Evolutionary conservation across 192 early-diverging fungal genomes (phyloP), one percentile per base, ranked within the genome.

Genomic region (Linnemannia elongata): DNA sequence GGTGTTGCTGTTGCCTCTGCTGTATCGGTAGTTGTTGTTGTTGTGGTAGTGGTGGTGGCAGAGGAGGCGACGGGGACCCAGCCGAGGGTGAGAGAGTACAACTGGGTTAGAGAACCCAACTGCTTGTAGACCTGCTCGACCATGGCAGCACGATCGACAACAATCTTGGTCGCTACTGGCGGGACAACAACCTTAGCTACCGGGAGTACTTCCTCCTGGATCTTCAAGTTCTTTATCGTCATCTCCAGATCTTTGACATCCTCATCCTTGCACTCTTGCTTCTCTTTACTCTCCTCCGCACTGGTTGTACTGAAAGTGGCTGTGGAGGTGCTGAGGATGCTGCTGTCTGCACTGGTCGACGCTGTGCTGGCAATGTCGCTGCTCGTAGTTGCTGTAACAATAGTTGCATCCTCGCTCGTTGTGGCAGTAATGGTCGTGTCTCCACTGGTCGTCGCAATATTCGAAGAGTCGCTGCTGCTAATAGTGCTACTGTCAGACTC

Each of bases 51-150:
- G 27, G n/a, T 13, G 13, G 27, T 66, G 30, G n/a, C 17, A 33
- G 60, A 66, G 12, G 60, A 3, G 60, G 10, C 13, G 27, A 66
- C 60, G 12, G 60, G 60, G 4, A 66, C 60, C 60, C 60, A 66
- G n/a, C 60, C 60, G 30, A 66, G 60, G 12, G 60, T 66, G 27
- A 66, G 60, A 12, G 60, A 66, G 30, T 66, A 66, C 27, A 66
- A 33, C 30, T 66, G 60, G 8, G 60, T 66, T 10, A 66, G 27
- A 30, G 60, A 9, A 3, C 60, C 60, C 30, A 66, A 0, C 5
- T 66, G 60, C 60, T 66, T 66, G 30, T 66, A 66, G 3, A 66
- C 60, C 30, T 66, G 60, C 60, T 66, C 60, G 27, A 66, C 60
- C 60, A 66, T 66, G 30, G 60, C 60, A 27, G 30, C 30, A 3